phyloP scores from a whole-genome alignment of 139 green algal genomes.

The Coelastrella sp. region DNA sequence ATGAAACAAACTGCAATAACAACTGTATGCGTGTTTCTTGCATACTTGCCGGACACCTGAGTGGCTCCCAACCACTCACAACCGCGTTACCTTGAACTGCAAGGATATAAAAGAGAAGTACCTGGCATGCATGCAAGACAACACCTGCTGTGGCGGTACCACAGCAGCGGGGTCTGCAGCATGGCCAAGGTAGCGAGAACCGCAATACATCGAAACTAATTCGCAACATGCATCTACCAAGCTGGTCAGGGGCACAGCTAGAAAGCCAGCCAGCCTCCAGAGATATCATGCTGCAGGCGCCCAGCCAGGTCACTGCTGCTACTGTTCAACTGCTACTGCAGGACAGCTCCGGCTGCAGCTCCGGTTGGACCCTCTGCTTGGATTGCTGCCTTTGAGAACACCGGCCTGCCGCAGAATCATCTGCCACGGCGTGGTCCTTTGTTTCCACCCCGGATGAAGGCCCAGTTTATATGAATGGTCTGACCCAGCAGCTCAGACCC shows the following conservation, averaged over 20 bases:
- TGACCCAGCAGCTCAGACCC: constrained; percentile 85
- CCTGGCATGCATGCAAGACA: neutral
- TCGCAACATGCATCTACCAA: neutral
- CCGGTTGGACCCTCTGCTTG: constrained; percentile 24
- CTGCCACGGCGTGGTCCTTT: constrained; percentile 38
- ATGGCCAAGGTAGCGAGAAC: too few relatives aligned
- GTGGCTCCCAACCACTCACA: too few relatives aligned
- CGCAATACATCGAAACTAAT: too few relatives aligned
- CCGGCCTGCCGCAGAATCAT: neutral
- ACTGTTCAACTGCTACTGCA: neutral
- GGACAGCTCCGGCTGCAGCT: neutral
- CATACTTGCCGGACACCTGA: too few relatives aligned
- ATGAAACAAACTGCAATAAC: too few relatives aligned
- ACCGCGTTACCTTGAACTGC: too few relatives aligned
- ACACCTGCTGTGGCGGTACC: too few relatives aligned
- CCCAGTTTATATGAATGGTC: constrained; percentile 62
- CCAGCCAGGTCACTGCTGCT: constrained; percentile 17
- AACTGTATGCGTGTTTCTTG: too few relatives aligned
- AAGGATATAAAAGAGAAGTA: too few relatives aligned
- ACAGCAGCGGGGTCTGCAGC: too few relatives aligned
- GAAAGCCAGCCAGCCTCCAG: neutral
- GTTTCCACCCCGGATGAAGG: constrained; percentile 21
- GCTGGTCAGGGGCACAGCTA: neutral
- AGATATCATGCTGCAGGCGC: constrained; percentile 12
- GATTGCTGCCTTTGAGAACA: constrained; percentile 5